phyloP scores from a whole-genome alignment of 192 early-diverging fungal genomes.

The Linnemannia schmuckeri region DNA sequence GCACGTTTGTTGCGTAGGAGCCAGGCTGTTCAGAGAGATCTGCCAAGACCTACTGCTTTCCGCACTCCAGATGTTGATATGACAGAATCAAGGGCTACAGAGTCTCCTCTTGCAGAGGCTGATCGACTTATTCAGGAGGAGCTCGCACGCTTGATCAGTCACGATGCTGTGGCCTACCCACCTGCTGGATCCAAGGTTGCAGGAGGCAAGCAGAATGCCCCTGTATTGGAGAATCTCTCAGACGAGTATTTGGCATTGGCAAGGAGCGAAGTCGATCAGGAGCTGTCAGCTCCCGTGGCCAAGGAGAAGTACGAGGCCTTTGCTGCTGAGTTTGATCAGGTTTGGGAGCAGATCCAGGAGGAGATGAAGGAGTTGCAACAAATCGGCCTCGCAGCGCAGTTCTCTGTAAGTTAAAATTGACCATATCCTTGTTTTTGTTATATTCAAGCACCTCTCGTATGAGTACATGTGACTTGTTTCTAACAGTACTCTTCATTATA shows the following conservation, averaged over 20 bases:
- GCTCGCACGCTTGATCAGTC: slow-evolving; percentile 73
- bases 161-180: slow-evolving; percentile 83
- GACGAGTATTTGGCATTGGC: slow-evolving; percentile 73
- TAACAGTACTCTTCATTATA: slow-evolving; percentile 17
- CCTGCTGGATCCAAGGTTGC: slow-evolving; percentile 70
- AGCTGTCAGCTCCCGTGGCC: slow-evolving; percentile 54
- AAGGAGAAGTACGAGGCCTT: slow-evolving; percentile 47
- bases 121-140: slow-evolving; percentile 78
- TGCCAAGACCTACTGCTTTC: slow-evolving; percentile 79
- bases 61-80: slow-evolving; percentile 16
- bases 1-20: slow-evolving; percentile 72
- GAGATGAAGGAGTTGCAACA: slow-evolving; percentile 17
- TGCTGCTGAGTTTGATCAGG: slow-evolving; percentile 35
- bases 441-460: too few species aligned
- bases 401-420: slow-evolving; percentile 21
- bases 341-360: slow-evolving; percentile 42
- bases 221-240: slow-evolving; percentile 61
- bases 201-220: slow-evolving; percentile 42
- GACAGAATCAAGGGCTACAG: slow-evolving; percentile 17
- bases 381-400: slow-evolving; percentile 22
- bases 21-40: slow-evolving; percentile 78
- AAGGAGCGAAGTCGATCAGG: slow-evolving; percentile 53
- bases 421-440: too few species aligned
- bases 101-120: slow-evolving; percentile 53
- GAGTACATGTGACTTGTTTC: not conserved